These are phyloP conservation scores for Xylaria intraflava DNA, from an alignment of 495 filamentous ascomycete genomes.

Conservation along the genomic window DNA sequence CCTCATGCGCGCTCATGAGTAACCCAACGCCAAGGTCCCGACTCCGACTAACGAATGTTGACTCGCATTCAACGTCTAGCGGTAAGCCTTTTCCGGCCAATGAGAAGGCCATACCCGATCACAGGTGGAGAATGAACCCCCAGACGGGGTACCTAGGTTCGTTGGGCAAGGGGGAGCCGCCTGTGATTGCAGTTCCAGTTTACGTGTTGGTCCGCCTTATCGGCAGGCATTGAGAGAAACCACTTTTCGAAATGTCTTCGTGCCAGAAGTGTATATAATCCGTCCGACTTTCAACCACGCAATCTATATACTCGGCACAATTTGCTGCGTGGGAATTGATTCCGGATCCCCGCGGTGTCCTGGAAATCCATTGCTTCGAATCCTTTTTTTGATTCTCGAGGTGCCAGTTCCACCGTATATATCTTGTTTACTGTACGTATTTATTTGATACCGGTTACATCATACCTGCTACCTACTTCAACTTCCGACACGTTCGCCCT, in stretches of 20 bases:
- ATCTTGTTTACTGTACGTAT: slow-evolving; percentile 2
- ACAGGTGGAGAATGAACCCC: not conserved
- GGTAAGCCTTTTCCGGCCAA: not conserved
- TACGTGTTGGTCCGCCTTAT: too few species aligned
- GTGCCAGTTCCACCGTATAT: not conserved
- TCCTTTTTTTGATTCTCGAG: not conserved
- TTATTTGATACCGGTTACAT: too few species aligned
- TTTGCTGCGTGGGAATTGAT: not conserved
- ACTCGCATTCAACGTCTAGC: too few species aligned
- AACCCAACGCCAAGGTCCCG: too few species aligned
- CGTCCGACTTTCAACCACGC: too few species aligned
- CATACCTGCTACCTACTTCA: slow-evolving; percentile 1
- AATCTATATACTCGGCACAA: too few species aligned
- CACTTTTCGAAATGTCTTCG: not conserved
- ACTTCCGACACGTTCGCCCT: not conserved
- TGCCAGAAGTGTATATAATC: too few species aligned
- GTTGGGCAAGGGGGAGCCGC: too few species aligned
- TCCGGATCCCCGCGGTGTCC: not conserved
- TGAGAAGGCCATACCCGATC: not conserved
- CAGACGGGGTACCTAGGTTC: not conserved
- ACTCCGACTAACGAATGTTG: too few species aligned
- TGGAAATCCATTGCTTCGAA: not conserved
- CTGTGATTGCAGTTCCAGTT: too few species aligned
- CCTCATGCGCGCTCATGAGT: too few species aligned
- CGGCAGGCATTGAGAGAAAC: not conserved